Conservation (phyloP, 257 asterid species). For the Solanum dulcamara region DNA sequence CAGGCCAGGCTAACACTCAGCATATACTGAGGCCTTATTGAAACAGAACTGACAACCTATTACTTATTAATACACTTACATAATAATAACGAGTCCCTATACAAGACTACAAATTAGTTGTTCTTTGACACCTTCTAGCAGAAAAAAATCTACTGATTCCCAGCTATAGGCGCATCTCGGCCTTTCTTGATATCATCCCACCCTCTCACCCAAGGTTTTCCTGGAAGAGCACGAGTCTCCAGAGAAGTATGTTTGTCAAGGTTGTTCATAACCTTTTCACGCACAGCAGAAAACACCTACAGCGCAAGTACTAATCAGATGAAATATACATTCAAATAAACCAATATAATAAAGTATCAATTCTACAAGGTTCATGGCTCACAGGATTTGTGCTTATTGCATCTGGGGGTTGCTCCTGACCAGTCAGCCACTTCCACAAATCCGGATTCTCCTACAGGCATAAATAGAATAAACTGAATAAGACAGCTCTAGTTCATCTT, state of each 20-base stretch:
- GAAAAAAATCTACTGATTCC: conserved; percentile 54
- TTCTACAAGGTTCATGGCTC: conserved; percentile 11
- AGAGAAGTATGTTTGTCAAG: conserved; percentile 61
- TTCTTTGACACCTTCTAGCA: background rate
- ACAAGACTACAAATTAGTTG: background rate
- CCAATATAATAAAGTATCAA: background rate
- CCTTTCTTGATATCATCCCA: conserved; percentile 93
- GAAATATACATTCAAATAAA: background rate
- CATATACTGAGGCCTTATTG: background rate
- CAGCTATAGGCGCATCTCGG: conserved; percentile 52
- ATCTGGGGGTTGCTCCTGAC: conserved; percentile 86
- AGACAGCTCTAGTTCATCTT: background rate
- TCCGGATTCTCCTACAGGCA: conserved; percentile 82
- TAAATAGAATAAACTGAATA: background rate
- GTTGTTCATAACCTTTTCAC: conserved; percentile 51
- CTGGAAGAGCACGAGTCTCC: conserved; percentile 69
- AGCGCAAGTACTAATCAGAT: background rate
- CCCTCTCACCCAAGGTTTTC: conserved; percentile 89
- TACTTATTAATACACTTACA: background rate
- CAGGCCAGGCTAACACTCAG: background rate
- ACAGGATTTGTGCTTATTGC: conserved; percentile 60
- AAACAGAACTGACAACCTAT: background rate
- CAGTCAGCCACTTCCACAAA: conserved; percentile 87
- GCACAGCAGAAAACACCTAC: conserved; percentile 63
- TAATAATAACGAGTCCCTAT: background rate